Base-by-base conservation (phyloP, 1,139 yeast genomes). In the Suhomyces bokatorum region DNA sequence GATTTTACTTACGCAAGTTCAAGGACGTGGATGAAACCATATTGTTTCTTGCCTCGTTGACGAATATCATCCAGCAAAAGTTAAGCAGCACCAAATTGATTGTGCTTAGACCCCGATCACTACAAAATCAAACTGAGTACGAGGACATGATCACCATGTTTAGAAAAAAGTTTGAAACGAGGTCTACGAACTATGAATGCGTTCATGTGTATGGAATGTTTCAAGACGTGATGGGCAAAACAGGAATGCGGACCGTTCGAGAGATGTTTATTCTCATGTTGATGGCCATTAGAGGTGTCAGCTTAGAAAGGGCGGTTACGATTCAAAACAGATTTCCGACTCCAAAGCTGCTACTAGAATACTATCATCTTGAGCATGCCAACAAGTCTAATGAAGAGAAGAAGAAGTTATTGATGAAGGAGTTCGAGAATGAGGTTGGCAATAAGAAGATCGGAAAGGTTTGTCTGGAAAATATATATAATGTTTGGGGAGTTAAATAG, bases 281-380 rank as follows among this genome's bases (percentile, higher is more conserved):
- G 22, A 81, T 90, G 86, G 76, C 91, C 1, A 76, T 86, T 2
- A 76, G 80, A 47, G 99, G 99, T 0, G 73, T 93, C 0, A 81
- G 96, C 0, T 67, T 89, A 35, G 97, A 91, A 50, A 88, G 87
- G 60, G 99, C 99, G 0, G 61, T 82, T 10, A 80, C 81, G 4
- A 81, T 95, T 8, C 98, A 91, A 62, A 69, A 64, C 38, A 60
- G 71, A 36, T 89, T 75, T 55, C 76, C 78, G 6, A 87, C 96
- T 0, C 96, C 96, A 0, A 64, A 67, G 31, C 58, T 54, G 20
- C 67, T 89, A 16, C 55, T 81, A 4, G 69, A 70, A 24, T 71
- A 49, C 42, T 71, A 59, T 50, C 63, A 60, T 28, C 40, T 48
- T 1, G 52, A 53, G 14, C 49, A 62, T 40, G 39, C 44, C 2